phyloP scores from a whole-genome alignment of 805 yeast genomes.

The Candida ipomoeae region DNA sequence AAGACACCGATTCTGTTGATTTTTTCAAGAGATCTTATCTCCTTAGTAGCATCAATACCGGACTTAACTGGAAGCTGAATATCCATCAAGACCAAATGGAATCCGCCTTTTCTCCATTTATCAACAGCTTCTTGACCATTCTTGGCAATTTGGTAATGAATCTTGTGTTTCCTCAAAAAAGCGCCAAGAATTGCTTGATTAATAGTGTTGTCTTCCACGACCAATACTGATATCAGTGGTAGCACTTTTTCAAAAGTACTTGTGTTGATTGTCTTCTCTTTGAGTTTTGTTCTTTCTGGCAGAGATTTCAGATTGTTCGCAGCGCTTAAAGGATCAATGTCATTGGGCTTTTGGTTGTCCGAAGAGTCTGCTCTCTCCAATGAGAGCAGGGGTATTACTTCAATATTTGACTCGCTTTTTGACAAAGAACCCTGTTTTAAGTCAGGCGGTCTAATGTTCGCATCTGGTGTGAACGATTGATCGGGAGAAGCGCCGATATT shows the following conservation, averaged over 20 bases:
- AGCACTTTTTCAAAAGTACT: slow-evolving; percentile 58
- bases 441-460: not conserved
- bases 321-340: not conserved
- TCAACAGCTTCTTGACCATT: slow-evolving; percentile 95
- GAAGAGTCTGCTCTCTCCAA: not conserved
- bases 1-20: slow-evolving; percentile 72
- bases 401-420: slow-evolving; percentile 1
- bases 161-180: slow-evolving; percentile 78
- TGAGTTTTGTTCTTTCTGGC: slow-evolving; percentile 2
- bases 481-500: slow-evolving; percentile 15
- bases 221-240: slow-evolving; percentile 84
- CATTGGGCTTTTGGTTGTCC: not conserved
- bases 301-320: not conserved
- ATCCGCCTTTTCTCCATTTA: slow-evolving; percentile 92
- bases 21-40: slow-evolving; percentile 79
- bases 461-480: not conserved
- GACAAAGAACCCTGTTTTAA: not conserved
- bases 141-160: slow-evolving; percentile 79
- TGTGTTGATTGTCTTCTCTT: slow-evolving; percentile 18
- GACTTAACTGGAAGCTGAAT: slow-evolving; percentile 94
- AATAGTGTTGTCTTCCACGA: slow-evolving; percentile 94
- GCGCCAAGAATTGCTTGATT: slow-evolving; percentile 90
- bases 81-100: slow-evolving; percentile 94
- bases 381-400: not conserved
- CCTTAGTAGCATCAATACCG: slow-evolving; percentile 92